Base-by-base conservation (phyloP, 2,329 filamentous ascomycete species). In the Penicillium sp. region DNA sequence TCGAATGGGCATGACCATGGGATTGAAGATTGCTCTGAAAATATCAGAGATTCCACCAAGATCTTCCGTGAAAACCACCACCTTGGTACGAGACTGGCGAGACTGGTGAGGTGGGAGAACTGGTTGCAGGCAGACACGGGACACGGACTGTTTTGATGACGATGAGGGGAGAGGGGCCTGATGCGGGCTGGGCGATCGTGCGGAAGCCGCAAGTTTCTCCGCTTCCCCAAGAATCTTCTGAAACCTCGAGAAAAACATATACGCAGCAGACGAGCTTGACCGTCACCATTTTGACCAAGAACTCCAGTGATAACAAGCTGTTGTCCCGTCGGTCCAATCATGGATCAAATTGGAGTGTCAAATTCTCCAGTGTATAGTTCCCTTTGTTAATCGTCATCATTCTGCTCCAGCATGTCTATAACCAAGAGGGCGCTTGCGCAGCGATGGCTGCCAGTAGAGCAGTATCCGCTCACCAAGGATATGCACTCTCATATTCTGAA, bases 401-500 rank as follows among this genome's bases (percentile, higher is more conserved):
- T 11, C 29, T 11, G 29, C 8, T 32, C n/a, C 32, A 43, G 12
- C 25, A 43, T 43, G 41, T 43, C 41, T 11, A 43, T 43, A 36
- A 25, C 41, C 25, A 43, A 43, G 28, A 35, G 32, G n/a, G 32
- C 48, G 4, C 45, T 47, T 42, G 13, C 41, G 8, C 28, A 37
- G 13, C 38, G 52, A 52, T 63, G 61, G 57, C 39, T 52, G 42
- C 48, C 57, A 8, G 7, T 53, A 41, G 44, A 50, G 18, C 50
- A 42, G 9, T 62, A 55, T 38, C 63, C 63, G n/a, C 33, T 63
- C 34, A 58, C 61, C 0, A 11, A 53, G 9, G 24, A 48, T 24
- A 12, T 53, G 26, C n/a, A 12, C 25, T 39, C 29, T 36, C 34
- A 39, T 45, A 26, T 41, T 11, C 29, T 39, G 6, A 42, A 50